Evolutionary conservation across 495 filamentous ascomycete genomes (phyloP).

Genomic region (Choiromyces venosus): DNA sequence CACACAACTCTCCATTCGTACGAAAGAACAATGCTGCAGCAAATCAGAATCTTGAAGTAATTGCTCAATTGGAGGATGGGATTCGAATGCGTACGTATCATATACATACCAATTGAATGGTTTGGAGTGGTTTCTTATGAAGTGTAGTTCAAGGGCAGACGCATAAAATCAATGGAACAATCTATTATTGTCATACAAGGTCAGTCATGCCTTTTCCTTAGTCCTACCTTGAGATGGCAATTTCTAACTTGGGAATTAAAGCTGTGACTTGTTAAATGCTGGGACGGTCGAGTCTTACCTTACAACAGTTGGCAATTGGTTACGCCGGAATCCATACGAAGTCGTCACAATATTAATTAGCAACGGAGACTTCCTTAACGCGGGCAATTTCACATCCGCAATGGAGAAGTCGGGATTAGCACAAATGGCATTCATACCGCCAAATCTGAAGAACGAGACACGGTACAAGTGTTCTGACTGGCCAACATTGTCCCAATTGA

Average conservation of each 20-base stretch:
- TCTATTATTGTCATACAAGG: constrained; percentile 52
- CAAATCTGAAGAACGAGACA: constrained; percentile 35
- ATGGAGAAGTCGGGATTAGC: constrained; percentile 64
- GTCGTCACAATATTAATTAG: constrained; percentile 85
- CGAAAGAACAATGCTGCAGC: constrained; percentile 61
- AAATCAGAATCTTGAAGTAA: constrained; percentile 68
- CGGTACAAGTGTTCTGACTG: constrained; percentile 65
- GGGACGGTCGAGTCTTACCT: constrained; percentile 74
- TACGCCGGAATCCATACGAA: constrained; percentile 66
- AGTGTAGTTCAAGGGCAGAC: constrained; percentile 75
- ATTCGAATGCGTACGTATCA: constrained; percentile 45
- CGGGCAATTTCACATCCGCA: constrained; percentile 55
- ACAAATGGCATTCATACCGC: constrained; percentile 63
- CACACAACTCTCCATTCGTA: constrained; percentile 84
- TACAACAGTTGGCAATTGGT: constrained; percentile 62
- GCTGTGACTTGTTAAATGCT: constrained; percentile 36
- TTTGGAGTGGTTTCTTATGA: constrained; percentile 46
- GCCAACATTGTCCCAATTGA: constrained; percentile 77
- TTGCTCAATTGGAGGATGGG: constrained; percentile 74
- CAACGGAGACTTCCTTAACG: constrained; percentile 67
- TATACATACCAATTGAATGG: not conserved
- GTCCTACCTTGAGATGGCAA: too few species aligned
- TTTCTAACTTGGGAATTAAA: constrained; percentile 5
- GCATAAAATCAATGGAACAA: constrained; percentile 60
- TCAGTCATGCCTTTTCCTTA: constrained; percentile 9